These are phyloP conservation scores for Capsella bursapastoris DNA, from an alignment of 345 rosid genomes.

Conservation along the genomic window DNA sequence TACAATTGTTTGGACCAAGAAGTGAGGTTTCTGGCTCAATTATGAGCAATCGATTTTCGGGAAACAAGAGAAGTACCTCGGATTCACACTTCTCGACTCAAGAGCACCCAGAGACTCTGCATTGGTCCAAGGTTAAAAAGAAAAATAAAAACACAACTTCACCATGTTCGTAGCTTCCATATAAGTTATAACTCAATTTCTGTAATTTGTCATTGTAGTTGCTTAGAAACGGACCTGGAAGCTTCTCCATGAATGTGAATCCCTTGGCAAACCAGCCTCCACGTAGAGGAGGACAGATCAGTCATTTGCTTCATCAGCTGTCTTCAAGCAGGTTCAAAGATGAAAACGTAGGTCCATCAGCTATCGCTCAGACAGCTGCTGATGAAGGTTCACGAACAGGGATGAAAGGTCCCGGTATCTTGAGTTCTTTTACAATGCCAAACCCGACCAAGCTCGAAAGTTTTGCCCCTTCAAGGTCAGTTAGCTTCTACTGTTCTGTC, in stretches of 20 bases:
- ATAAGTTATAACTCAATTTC: neutral
- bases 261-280: constrained; percentile 60
- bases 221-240: constrained; percentile 63
- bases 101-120: constrained; percentile 74
- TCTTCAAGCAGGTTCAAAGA: constrained; percentile 74
- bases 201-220: constrained; percentile 48
- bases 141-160: constrained; percentile 1
- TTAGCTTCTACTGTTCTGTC: constrained; percentile 22
- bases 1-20: constrained; percentile 76
- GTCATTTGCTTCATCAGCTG: constrained; percentile 66
- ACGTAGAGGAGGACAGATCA: constrained; percentile 62
- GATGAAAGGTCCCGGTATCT: constrained; percentile 71
- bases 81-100: constrained; percentile 70
- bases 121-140: constrained; percentile 71
- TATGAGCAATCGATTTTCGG: constrained; percentile 62
- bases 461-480: constrained; percentile 60
- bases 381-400: constrained; percentile 99
- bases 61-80: constrained; percentile 78
- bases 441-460: constrained; percentile 47
- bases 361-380: constrained; percentile 79
- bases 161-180: constrained; percentile 19
- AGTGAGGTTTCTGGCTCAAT: constrained; percentile 68
- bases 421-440: constrained; percentile 55
- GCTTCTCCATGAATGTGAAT: constrained; percentile 50
- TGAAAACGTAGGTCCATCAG: constrained; percentile 50